Percentiles rank a stretch among this genome's conserved stretches.
Evolutionary conservation across 192 early-diverging fungal genomes (phyloP).

Genomic region (Coemansia sp.): DNA sequence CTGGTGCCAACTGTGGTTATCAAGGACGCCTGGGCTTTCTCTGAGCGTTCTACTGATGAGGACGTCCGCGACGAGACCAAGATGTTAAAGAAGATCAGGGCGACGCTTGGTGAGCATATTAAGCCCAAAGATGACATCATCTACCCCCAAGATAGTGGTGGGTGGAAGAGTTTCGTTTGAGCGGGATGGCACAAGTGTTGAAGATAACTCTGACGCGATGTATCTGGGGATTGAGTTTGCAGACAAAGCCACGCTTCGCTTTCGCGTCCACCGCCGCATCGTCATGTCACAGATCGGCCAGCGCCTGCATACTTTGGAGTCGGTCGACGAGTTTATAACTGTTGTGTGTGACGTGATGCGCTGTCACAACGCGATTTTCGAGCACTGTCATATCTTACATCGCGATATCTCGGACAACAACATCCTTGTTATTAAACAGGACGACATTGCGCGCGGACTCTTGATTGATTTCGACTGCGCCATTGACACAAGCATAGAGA

Average conservation of each 20-base stretch:
- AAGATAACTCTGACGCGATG: neutral
- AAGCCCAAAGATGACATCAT: neutral
- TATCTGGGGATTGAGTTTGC: neutral
- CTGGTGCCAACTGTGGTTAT: neutral
- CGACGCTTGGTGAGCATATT: neutral
- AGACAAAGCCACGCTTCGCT: neutral
- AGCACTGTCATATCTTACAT: conserved; percentile 29
- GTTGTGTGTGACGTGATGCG: no score
- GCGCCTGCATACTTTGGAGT: no score
- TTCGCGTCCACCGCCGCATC: conserved; percentile 14
- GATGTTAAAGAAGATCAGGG: neutral
- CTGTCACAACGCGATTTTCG: no score
- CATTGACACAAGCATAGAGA: neutral
- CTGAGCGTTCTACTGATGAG: neutral
- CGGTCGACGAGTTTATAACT: no score
- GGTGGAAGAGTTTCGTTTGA: conserved; percentile 2
- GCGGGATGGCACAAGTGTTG: neutral
- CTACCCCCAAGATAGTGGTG: conserved; percentile 1
- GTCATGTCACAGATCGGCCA: no score
- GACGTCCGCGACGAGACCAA: conserved; percentile 4
- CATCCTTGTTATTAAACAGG: conserved; percentile 18
- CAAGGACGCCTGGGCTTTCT: conserved; percentile 18
- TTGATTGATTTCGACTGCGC: conserved; percentile 40
- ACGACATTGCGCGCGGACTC: conserved; percentile 16
- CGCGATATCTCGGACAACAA: conserved; percentile 37